phyloP scores from a whole-genome alignment of 371 early-diverging fungal species.

The Syncephalastrum racemosum region DNA sequence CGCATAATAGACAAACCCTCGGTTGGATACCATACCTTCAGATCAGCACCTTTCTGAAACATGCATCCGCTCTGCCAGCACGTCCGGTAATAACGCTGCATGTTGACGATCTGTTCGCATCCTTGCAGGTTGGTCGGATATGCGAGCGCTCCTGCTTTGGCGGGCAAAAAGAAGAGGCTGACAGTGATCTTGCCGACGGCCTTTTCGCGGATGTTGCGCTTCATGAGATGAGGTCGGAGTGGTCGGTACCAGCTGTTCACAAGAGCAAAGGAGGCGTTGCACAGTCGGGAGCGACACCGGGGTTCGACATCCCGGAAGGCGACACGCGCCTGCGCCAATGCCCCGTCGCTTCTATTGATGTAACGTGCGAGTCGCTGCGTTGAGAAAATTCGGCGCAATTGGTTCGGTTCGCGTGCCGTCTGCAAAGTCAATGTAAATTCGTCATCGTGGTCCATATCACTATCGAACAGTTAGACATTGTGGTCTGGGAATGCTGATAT shows the following conservation, averaged over 20 bases:
- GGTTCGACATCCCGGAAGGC: slow-evolving; percentile 20
- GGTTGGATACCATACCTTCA: slow-evolving; percentile 18
- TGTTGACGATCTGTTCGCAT: slow-evolving; percentile 34
- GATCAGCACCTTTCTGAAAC: slow-evolving; percentile 32
- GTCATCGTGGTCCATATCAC: slow-evolving; percentile 12
- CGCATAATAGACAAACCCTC: background rate
- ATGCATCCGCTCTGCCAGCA: slow-evolving; percentile 39
- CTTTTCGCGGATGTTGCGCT: slow-evolving; percentile 23
- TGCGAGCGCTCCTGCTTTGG: slow-evolving; percentile 7
- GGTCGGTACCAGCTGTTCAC: slow-evolving; percentile 44
- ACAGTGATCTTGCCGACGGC: slow-evolving; percentile 41
- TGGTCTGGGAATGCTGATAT: background rate
- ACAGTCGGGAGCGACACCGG: slow-evolving; percentile 19
- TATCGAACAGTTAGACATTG: slow-evolving; percentile 1
- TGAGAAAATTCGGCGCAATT: slow-evolving; percentile 10
- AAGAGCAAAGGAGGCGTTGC: slow-evolving; percentile 34
- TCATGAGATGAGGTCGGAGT: slow-evolving; percentile 7
- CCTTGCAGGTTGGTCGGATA: slow-evolving; percentile 22
- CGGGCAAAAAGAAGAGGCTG: slow-evolving; percentile 23
- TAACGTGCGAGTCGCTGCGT: slow-evolving; percentile 11
- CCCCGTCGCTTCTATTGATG: slow-evolving; percentile 20
- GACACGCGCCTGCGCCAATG: slow-evolving; percentile 39
- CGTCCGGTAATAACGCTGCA: slow-evolving; percentile 30
- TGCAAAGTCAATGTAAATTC: slow-evolving; percentile 26
- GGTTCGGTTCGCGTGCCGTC: slow-evolving; percentile 6